A percentile compares a stretch with the other conserved stretches of the same genome.
Evolutionary conservation across 768 basidiomycete species (phyloP).

Genomic region (Russula ochroleuca): DNA sequence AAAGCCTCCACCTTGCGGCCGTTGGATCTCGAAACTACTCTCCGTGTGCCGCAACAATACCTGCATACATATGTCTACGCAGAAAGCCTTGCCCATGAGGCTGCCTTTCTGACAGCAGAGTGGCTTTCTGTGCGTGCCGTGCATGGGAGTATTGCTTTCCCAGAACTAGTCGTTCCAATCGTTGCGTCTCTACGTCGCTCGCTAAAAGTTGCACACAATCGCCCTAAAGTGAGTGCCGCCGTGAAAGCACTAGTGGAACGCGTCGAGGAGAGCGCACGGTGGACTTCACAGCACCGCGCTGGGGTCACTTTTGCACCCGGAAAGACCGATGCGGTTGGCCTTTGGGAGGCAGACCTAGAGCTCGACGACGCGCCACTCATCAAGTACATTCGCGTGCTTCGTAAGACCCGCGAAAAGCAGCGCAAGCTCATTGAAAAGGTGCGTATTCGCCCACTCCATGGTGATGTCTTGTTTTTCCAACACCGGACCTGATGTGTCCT

Average conservation of each 20-base stretch:
- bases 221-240: slow-evolving; percentile 52
- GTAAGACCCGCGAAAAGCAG: slow-evolving; percentile 74
- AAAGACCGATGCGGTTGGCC: slow-evolving; percentile 59
- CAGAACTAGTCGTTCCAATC: slow-evolving; percentile 83
- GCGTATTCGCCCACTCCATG: slow-evolving; percentile 41
- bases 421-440: slow-evolving; percentile 74
- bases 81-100: slow-evolving; percentile 81
- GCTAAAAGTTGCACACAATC: slow-evolving; percentile 56
- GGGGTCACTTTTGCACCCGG: slow-evolving; percentile 73
- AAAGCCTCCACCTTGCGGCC: slow-evolving; percentile 85
- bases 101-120: slow-evolving; percentile 71
- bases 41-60: slow-evolving; percentile 86
- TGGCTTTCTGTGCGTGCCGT: slow-evolving; percentile 70
- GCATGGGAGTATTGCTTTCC: slow-evolving; percentile 87
- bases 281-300: slow-evolving; percentile 69
- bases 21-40: slow-evolving; percentile 80
- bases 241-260: slow-evolving; percentile 82
- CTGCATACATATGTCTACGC: slow-evolving; percentile 80
- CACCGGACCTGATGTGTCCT: slow-evolving; percentile 4
- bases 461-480: not conserved
- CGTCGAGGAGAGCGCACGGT: slow-evolving; percentile 76
- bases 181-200: slow-evolving; percentile 65
- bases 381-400: slow-evolving; percentile 75
- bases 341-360: slow-evolving; percentile 63
- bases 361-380: slow-evolving; percentile 72